Evolutionary conservation across 2,329 filamentous ascomycete species (phyloP).

Genomic region (Teratosphaeria zuluensis): DNA sequence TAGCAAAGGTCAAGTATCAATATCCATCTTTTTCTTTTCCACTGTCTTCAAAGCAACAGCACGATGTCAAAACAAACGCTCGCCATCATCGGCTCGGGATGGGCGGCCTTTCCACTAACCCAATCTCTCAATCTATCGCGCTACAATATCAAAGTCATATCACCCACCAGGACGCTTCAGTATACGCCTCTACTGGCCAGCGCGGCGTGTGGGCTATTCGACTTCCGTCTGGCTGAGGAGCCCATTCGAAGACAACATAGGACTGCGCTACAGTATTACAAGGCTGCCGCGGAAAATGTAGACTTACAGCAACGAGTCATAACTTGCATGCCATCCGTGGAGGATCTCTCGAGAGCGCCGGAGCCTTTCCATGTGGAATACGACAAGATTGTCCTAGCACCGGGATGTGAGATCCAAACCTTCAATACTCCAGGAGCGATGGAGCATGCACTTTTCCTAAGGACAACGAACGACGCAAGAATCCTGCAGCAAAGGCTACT

Average conservation of each 20-base stretch:
- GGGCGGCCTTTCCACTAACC: conserved; percentile 29
- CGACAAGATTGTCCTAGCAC: conserved; percentile 34
- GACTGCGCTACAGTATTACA: conserved; percentile 21
- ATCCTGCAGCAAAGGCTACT: conserved; percentile 27
- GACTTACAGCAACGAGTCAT: conserved; percentile 28
- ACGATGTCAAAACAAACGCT: conserved; percentile 3
- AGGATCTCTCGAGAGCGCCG: neutral
- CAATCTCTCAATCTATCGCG: conserved; percentile 24
- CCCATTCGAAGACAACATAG: conserved; percentile 29
- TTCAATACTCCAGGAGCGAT: conserved; percentile 32
- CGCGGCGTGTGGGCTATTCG: conserved; percentile 36
- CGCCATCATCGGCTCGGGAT: conserved; percentile 30
- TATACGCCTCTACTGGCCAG: conserved; percentile 38
- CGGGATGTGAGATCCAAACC: conserved; percentile 33
- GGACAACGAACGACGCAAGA: conserved; percentile 28
- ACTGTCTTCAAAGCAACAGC: neutral
- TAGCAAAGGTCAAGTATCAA: neutral
- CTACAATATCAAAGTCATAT: conserved; percentile 34
- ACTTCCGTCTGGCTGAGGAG: conserved; percentile 38
- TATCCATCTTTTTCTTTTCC: neutral
- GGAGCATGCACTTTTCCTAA: conserved; percentile 31
- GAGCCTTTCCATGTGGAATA: conserved; percentile 33
- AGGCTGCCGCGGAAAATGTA: conserved; percentile 31
- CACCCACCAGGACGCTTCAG: conserved; percentile 33
- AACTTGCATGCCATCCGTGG: conserved; percentile 26